These are phyloP conservation scores for Cutaneotrichosporon mucoides DNA, from an alignment of 1,284 basidiomycete genomes.

Conservation along the genomic window DNA sequence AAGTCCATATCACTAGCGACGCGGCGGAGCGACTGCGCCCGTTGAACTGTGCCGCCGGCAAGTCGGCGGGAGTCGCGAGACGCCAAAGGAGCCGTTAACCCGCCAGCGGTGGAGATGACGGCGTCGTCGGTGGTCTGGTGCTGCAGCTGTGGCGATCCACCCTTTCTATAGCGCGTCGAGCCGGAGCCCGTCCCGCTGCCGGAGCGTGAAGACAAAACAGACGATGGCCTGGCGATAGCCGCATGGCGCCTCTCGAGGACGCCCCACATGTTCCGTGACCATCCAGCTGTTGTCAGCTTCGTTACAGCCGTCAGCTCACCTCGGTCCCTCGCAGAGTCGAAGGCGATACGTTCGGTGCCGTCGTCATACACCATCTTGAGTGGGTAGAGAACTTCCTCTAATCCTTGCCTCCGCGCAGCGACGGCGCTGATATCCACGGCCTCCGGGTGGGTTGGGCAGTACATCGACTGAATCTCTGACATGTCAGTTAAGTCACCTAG, in stretches of 20 bases:
- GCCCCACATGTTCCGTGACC: neutral
- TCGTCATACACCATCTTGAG: slow-evolving; percentile 83
- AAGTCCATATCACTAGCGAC: slow-evolving; percentile 46
- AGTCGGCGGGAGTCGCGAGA: slow-evolving; percentile 41
- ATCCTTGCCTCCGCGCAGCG: slow-evolving; percentile 62
- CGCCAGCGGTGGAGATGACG: slow-evolving; percentile 39
- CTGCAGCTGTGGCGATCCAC: neutral
- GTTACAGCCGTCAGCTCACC: slow-evolving; percentile 20
- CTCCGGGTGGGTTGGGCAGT: slow-evolving; percentile 68
- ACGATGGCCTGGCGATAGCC: slow-evolving; percentile 13
- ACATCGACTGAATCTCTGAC: slow-evolving; percentile 70
- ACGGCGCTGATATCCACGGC: slow-evolving; percentile 78
- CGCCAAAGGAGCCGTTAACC: slow-evolving; percentile 32
- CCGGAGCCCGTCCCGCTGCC: slow-evolving; percentile 36
- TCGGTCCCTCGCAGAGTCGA: slow-evolving; percentile 74
- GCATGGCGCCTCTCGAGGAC: slow-evolving; percentile 43
- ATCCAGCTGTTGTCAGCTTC: neutral
- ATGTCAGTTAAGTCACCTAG: slow-evolving; percentile 9
- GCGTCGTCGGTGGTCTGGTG: slow-evolving; percentile 38
- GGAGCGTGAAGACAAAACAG: slow-evolving; percentile 19
- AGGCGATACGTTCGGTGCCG: slow-evolving; percentile 75
- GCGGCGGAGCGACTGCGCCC: slow-evolving; percentile 36
- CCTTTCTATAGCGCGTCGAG: slow-evolving; percentile 29
- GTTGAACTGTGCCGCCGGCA: slow-evolving; percentile 24
- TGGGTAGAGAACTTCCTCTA: slow-evolving; percentile 70